Conservation (phyloP, 1,284 basidiomycete genomes). For the Ustilago loliicola region DNA sequence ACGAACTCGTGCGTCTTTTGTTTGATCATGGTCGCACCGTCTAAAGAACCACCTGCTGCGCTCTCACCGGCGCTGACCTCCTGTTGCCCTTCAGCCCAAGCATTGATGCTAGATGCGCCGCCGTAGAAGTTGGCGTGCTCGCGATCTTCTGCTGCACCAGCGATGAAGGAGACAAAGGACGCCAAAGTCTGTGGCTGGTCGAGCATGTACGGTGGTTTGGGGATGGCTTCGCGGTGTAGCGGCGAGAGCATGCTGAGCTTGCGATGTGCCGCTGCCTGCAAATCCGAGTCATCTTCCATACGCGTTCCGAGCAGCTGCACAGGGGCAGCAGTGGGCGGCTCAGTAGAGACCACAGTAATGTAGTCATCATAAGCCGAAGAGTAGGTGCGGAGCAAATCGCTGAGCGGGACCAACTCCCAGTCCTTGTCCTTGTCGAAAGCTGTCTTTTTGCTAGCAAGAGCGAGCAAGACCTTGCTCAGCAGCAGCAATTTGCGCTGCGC, state of each 20-base stretch:
- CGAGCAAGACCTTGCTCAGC: slow-evolving; percentile 59
- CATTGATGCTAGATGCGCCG: background rate
- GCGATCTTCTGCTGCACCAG: slow-evolving; percentile 37
- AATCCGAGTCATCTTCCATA: slow-evolving; percentile 50
- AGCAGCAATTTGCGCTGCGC: slow-evolving; percentile 47
- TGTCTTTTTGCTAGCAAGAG: slow-evolving; percentile 57
- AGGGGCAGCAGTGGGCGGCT: slow-evolving; percentile 39
- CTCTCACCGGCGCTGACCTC: slow-evolving; percentile 4
- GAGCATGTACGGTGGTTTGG: slow-evolving; percentile 51
- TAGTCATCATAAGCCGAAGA: slow-evolving; percentile 62
- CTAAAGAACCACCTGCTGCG: background rate
- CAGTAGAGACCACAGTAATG: slow-evolving; percentile 60
- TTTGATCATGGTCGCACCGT: slow-evolving; percentile 23
- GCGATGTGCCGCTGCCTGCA: slow-evolving; percentile 41
- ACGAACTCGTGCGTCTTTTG: slow-evolving; percentile 45
- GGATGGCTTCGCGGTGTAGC: slow-evolving; percentile 60
- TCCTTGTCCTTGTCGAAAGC: slow-evolving; percentile 62
- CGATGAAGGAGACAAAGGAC: slow-evolving; percentile 53
- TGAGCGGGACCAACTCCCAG: slow-evolving; percentile 52
- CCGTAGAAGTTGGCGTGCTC: background rate
- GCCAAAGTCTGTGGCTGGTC: slow-evolving; percentile 57
- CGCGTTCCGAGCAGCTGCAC: slow-evolving; percentile 30
- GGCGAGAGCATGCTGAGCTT: slow-evolving; percentile 27
- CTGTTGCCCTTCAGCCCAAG: background rate
- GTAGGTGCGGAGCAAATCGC: slow-evolving; percentile 52